phyloP scores from a whole-genome alignment of 805 yeast genomes.

The Suhomyces prunicola region DNA sequence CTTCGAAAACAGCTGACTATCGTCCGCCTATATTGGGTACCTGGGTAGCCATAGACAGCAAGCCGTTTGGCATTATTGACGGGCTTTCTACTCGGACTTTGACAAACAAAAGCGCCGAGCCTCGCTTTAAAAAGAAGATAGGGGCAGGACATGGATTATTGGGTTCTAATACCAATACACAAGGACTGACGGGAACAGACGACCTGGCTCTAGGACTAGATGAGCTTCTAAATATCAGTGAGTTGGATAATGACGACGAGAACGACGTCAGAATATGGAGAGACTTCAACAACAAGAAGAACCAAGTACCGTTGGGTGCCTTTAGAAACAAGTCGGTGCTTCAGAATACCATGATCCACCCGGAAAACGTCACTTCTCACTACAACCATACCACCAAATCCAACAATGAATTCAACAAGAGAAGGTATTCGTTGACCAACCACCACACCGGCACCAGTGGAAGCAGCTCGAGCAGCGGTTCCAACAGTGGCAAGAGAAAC shows the following conservation, averaged over 20 bases:
- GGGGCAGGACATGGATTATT: background rate
- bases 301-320: constrained; percentile 77
- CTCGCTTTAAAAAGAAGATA: constrained; percentile 13
- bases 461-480: background rate
- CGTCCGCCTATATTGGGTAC: constrained; percentile 92
- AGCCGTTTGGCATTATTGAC: constrained; percentile 92
- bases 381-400: constrained; percentile 26
- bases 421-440: constrained; percentile 19
- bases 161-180: constrained; percentile 1
- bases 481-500: constrained; percentile 2
- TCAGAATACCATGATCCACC: constrained; percentile 23
- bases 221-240: constrained; percentile 85
- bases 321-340: constrained; percentile 68
- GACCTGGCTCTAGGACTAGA: constrained; percentile 54
- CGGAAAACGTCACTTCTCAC: constrained; percentile 20
- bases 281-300: constrained; percentile 43
- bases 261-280: constrained; percentile 50
- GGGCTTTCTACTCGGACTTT: constrained; percentile 88
- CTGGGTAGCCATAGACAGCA: constrained; percentile 75
- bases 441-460: constrained; percentile 5
- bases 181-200: constrained; percentile 16
- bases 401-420: constrained; percentile 24
- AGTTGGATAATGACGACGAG: constrained; percentile 69
- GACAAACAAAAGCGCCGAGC: constrained; percentile 12
- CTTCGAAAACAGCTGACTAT: constrained; percentile 78